Evolutionary conservation across 768 basidiomycete genomes (phyloP), one percentile per base, ranked within the genome.

Genomic region (Podaxis pistillaris): DNA sequence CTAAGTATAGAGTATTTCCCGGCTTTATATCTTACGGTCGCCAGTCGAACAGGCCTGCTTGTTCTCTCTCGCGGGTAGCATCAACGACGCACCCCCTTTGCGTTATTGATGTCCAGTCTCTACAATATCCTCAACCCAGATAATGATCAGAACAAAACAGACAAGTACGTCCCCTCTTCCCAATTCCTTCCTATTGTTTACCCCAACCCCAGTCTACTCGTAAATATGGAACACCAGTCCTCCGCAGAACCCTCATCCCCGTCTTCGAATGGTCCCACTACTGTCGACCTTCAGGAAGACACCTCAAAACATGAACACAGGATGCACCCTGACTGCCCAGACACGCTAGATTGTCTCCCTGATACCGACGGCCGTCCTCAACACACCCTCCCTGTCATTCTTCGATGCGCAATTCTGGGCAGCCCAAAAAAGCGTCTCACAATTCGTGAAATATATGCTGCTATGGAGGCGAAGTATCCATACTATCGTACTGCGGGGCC

Each of bases 381-480:
- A 66, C 91, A 93, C 68, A 93, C 91, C 11, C 83, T 93, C 49
- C 91, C 91, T 24, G 87, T 93, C 62, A 93, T 93, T 71, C 79
- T 93, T 55, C 87, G 91, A 33, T 93, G 91, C 68, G 89, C 91
- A 28, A 93, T 93, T 68, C 77, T 93, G 52, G 91, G 91, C 44
- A 90, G 88, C 70, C 80, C 86, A 9, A 84, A 85, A 65, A 86
- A 87, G 69, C 85, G 90, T 24, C 78, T 93, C 30, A 93, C 91
- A 12, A 92, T 93, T 68, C 82, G 91, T 53, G 91, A 93, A 69
- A 93, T 93, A 62, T 93, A 93, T 68, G 89, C 88, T 9, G 87
- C 89, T 17, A 93, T 93, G 89, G 91, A 93, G 76, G 81, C 82
- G 36, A 93, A 93, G 74, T 93, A 93, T 69, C 82, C 84, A 9